phyloP scores from a whole-genome alignment of 495 filamentous ascomycete species.

The Aspergillus cristatus region DNA sequence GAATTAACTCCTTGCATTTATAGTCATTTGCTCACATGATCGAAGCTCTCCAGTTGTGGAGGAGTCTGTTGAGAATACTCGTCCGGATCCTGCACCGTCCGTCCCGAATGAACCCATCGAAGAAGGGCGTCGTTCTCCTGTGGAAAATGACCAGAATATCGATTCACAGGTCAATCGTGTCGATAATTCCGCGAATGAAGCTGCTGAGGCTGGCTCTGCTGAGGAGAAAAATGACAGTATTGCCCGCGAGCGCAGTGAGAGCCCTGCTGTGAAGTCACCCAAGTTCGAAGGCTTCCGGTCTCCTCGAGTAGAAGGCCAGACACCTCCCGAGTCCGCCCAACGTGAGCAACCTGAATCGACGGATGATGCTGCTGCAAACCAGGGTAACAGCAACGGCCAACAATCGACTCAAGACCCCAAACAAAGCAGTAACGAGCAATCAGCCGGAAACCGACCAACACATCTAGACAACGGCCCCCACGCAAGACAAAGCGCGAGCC shows the following conservation, averaged over 20 bases:
- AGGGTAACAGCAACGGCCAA: too few relatives aligned
- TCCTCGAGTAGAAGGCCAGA: background rate
- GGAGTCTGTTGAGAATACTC: constrained; percentile 15
- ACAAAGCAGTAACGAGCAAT: too few relatives aligned
- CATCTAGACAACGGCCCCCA: too few relatives aligned
- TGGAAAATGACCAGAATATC: too few relatives aligned
- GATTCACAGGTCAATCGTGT: background rate
- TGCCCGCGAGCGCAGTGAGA: constrained; percentile 1
- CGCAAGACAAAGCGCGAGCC: background rate
- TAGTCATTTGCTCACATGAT: constrained; percentile 24
- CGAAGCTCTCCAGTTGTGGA: constrained; percentile 27
- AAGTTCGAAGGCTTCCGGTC: constrained; percentile 14
- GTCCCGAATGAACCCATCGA: constrained; percentile 1
- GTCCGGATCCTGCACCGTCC: background rate
- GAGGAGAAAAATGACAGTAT: background rate
- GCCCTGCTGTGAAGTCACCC: constrained; percentile 11
- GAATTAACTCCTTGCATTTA: constrained; percentile 32
- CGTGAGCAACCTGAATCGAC: too few relatives aligned
- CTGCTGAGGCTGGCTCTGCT: too few relatives aligned
- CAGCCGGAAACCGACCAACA: background rate
- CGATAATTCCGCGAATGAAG: too few relatives aligned
- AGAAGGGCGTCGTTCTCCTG: too few relatives aligned
- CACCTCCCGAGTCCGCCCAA: too few relatives aligned
- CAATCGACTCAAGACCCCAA: too few relatives aligned
- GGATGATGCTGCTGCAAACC: too few relatives aligned